Conservation (phyloP, 2,329 filamentous ascomycete species). For the Alternaria metachromatica region DNA sequence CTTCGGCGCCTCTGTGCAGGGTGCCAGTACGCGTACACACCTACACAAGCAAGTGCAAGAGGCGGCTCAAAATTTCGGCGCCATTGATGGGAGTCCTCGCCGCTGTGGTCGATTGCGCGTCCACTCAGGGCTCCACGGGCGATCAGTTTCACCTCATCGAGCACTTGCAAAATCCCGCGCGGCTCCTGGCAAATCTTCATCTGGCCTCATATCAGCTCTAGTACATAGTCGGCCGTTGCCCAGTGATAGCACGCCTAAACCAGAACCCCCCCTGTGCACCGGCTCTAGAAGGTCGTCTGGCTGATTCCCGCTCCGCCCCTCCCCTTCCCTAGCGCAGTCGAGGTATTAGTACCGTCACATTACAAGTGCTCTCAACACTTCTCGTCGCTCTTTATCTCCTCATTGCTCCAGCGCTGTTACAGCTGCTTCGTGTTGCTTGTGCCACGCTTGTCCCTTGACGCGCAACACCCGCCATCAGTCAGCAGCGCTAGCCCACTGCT, state of each 20-base stretch:
- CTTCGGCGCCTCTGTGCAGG: conserved; percentile 4
- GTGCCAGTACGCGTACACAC: conserved; percentile 11
- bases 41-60: background rate
- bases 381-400: conserved; percentile 29
- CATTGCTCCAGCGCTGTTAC: conserved; percentile 26
- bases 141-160: conserved; percentile 41
- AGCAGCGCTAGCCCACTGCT: conserved; percentile 29
- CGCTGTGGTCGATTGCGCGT: conserved; percentile 39
- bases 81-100: background rate
- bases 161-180: conserved; percentile 22
- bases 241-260: conserved; percentile 18
- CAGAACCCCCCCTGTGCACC: conserved; percentile 26
- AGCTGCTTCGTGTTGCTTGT: conserved; percentile 28
- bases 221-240: conserved; percentile 22
- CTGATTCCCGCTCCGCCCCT: conserved; percentile 42
- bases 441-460: conserved; percentile 24
- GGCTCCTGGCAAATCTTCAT: conserved; percentile 26
- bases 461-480: conserved; percentile 21
- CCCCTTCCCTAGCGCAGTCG: conserved; percentile 38
- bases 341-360: conserved; percentile 27
- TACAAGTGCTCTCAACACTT: conserved; percentile 30
- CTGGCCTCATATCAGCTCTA: conserved; percentile 10
- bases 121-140: conserved; percentile 32
- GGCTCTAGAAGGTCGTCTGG: conserved; percentile 17
- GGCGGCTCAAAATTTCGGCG: conserved; percentile 14